These are phyloP conservation scores for Neurospora terricola DNA, from an alignment of 495 filamentous ascomycete species.

Conservation along the genomic window DNA sequence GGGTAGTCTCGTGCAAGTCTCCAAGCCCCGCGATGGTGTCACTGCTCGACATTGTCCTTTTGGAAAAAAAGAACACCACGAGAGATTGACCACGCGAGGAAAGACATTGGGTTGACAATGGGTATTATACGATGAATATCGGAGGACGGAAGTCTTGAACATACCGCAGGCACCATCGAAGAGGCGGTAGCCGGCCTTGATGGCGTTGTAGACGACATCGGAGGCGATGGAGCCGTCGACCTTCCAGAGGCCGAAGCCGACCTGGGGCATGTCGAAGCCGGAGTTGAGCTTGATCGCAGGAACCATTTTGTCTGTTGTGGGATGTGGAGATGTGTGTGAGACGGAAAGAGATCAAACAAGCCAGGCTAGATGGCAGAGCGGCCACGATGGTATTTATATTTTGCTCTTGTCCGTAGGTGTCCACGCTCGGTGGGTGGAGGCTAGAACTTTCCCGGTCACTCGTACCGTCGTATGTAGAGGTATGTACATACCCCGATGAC, in stretches of 20 bases:
- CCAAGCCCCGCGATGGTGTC: background rate
- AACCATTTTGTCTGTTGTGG: conserved; percentile 18
- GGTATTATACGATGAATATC: background rate
- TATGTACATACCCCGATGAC: background rate
- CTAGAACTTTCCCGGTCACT: conserved; percentile 1
- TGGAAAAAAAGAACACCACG: background rate
- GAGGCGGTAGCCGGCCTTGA: conserved; percentile 78
- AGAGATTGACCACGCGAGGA: background rate
- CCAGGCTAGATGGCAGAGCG: conserved; percentile 4
- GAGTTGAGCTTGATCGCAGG: conserved; percentile 68
- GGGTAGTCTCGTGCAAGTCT: background rate
- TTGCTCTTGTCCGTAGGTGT: conserved; percentile 3
- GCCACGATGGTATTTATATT: conserved; percentile 20
- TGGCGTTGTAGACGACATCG: conserved; percentile 78
- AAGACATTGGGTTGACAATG: background rate
- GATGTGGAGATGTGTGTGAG: background rate
- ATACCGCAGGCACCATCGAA: conserved; percentile 82
- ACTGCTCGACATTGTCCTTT: background rate
- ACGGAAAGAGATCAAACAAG: conserved; percentile 8
- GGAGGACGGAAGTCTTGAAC: conserved; percentile 9
- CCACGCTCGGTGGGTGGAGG: conserved; percentile 7
- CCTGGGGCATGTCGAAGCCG: conserved; percentile 78
- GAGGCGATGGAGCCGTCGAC: conserved; percentile 68
- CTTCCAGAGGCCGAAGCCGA: conserved; percentile 81
- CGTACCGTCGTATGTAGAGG: background rate